Evolutionary conservation across 2,329 filamentous ascomycete genomes (phyloP).

Genomic region (Lasiodiplodia citricola): DNA sequence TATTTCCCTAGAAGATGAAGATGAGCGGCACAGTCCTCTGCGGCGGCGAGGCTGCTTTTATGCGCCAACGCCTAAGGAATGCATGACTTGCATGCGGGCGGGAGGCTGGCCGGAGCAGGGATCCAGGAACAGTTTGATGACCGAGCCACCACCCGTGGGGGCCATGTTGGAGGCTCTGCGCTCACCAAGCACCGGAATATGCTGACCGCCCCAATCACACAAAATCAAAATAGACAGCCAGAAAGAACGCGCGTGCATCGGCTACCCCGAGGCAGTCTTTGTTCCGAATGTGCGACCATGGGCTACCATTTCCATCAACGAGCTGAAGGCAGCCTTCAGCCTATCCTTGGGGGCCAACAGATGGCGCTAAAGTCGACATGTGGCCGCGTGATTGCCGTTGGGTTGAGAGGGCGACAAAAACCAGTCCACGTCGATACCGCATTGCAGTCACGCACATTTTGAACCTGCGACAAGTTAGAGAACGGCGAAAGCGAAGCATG

Average conservation of each 20-base stretch:
- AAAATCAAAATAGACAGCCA: neutral
- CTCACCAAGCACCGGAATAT: too few relatives aligned
- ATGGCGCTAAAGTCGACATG: neutral
- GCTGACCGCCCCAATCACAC: neutral
- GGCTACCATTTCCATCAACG: neutral
- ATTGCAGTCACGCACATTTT: neutral
- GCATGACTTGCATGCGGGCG: constrained; percentile 7
- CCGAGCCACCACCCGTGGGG: constrained; percentile 14
- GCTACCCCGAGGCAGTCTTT: neutral
- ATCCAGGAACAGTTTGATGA: neutral
- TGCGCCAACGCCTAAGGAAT: neutral
- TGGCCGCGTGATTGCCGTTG: neutral
- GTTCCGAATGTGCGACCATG: neutral
- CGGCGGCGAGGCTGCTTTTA: constrained; percentile 7
- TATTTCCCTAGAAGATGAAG: neutral
- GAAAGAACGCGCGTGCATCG: neutral
- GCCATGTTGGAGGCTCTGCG: constrained; percentile 8
- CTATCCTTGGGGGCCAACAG: neutral
- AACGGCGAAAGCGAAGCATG: neutral
- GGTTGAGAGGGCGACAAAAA: neutral
- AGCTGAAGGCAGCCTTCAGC: neutral
- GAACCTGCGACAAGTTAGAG: neutral
- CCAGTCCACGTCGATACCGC: neutral
- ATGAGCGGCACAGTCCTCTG: neutral
- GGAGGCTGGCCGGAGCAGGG: neutral